Evolutionary conservation across 768 basidiomycete genomes (phyloP).

Genomic region (Podaxis pistillaris): DNA sequence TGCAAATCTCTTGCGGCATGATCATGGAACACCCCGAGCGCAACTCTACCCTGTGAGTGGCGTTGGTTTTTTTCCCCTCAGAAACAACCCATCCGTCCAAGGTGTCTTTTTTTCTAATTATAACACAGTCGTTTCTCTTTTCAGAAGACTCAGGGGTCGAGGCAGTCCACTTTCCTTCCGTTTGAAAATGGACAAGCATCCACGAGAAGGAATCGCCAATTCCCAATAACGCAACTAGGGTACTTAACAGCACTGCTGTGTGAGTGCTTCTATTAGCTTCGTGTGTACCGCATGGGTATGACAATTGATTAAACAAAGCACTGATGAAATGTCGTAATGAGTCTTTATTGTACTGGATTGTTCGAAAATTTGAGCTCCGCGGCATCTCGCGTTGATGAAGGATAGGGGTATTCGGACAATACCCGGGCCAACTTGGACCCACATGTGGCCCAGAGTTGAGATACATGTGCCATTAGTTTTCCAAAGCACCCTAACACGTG

Average conservation of each 20-base stretch:
- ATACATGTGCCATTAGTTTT: not conserved
- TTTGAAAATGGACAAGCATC: not conserved
- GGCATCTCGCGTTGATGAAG: not conserved
- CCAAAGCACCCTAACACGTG: not conserved
- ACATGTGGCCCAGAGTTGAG: not conserved
- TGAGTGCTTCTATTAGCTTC: conserved; percentile 1
- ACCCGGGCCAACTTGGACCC: conserved; percentile 2
- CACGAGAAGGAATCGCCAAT: not conserved
- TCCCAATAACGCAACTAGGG: too few relatives aligned
- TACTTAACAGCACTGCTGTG: conserved; percentile 1
- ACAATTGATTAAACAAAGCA: not conserved
- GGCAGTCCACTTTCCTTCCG: not conserved
- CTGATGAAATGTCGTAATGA: not conserved
- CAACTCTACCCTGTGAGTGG: too few relatives aligned
- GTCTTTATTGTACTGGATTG: not conserved
- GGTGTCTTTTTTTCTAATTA: too few relatives aligned
- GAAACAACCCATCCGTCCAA: too few relatives aligned
- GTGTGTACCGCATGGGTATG: not conserved
- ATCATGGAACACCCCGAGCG: too few relatives aligned
- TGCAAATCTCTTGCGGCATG: too few relatives aligned
- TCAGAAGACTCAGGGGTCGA: too few relatives aligned
- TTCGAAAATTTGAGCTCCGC: not conserved
- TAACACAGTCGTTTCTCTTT: too few relatives aligned
- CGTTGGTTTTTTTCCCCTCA: too few relatives aligned
- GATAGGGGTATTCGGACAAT: not conserved